Conservation (phyloP, 2,329 filamentous ascomycete genomes). For the Exophiala dermatitidis region DNA sequence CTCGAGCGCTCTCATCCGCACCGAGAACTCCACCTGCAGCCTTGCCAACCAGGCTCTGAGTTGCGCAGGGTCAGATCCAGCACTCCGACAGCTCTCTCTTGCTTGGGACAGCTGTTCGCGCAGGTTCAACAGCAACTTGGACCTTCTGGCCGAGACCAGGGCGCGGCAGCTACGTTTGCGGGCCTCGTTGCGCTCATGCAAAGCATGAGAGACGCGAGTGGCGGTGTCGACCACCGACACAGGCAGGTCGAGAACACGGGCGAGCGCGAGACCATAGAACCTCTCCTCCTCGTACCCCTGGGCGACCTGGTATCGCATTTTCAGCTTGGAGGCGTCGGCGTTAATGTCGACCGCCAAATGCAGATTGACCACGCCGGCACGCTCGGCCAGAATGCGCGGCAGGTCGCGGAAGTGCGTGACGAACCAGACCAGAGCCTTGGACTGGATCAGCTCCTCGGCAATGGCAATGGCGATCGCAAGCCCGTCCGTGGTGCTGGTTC, state of each 20-base stretch:
- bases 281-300: constrained; percentile 63
- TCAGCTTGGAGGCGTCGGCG: constrained; percentile 48
- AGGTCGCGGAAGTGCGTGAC: constrained; percentile 87
- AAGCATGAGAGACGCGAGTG: constrained; percentile 54
- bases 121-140: constrained; percentile 66
- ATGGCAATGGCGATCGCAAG: constrained; percentile 84
- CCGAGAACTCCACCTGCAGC: constrained; percentile 67
- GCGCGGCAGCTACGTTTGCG: constrained; percentile 54
- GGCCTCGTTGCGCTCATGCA: constrained; percentile 53
- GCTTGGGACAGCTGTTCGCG: constrained; percentile 67
- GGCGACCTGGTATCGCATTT: constrained; percentile 79
- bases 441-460: constrained; percentile 77
- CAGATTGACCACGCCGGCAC: constrained; percentile 71
- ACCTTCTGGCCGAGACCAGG: constrained; percentile 53
- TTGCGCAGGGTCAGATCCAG: constrained; percentile 47
- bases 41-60: constrained; percentile 58
- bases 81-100: constrained; percentile 26
- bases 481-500: constrained; percentile 82
- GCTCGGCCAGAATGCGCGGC: constrained; percentile 64
- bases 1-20: constrained; percentile 62
- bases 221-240: constrained; percentile 60
- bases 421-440: constrained; percentile 77
- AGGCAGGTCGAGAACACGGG: constrained; percentile 67
- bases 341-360: constrained; percentile 68
- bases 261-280: constrained; percentile 79